A percentile compares a stretch with the other conserved stretches of the same genome.
Evolutionary conservation across 768 basidiomycete species (phyloP).

Genomic region (Suillus clintonianus): DNA sequence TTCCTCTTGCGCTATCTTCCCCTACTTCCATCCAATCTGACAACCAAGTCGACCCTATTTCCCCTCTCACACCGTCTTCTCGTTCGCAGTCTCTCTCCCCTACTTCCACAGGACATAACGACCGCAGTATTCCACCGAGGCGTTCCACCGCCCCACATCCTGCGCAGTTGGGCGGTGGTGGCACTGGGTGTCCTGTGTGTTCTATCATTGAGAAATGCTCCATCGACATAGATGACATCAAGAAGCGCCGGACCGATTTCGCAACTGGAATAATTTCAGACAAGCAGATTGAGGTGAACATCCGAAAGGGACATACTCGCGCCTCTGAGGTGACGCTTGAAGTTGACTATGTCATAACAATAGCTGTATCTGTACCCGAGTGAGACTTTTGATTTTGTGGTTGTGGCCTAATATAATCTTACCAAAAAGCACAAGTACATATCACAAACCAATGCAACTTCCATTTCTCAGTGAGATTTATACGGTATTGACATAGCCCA

Average conservation of each 20-base stretch:
- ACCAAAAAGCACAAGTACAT: neutral
- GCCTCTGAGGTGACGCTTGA: neutral
- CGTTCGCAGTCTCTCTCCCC: neutral
- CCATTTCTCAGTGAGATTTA: neutral
- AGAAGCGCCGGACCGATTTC: neutral
- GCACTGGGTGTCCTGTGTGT: constrained; percentile 3
- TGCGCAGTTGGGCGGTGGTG: neutral
- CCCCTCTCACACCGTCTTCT: neutral
- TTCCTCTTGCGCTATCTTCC: neutral
- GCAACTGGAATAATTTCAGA: neutral
- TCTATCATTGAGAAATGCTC: neutral
- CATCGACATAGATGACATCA: neutral
- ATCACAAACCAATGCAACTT: neutral
- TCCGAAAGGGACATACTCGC: neutral
- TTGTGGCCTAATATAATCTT: neutral
- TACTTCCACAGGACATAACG: neutral
- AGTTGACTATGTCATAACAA: neutral
- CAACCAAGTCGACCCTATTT: neutral
- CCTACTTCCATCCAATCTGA: neutral
- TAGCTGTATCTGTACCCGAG: neutral
- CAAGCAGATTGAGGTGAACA: neutral
- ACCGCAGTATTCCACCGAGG: neutral
- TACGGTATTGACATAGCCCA: neutral
- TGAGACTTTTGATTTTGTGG: neutral
- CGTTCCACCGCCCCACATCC: no score